Base-by-base conservation (phyloP, 2,329 filamentous ascomycete species). In the Meredithiella fracta region DNA sequence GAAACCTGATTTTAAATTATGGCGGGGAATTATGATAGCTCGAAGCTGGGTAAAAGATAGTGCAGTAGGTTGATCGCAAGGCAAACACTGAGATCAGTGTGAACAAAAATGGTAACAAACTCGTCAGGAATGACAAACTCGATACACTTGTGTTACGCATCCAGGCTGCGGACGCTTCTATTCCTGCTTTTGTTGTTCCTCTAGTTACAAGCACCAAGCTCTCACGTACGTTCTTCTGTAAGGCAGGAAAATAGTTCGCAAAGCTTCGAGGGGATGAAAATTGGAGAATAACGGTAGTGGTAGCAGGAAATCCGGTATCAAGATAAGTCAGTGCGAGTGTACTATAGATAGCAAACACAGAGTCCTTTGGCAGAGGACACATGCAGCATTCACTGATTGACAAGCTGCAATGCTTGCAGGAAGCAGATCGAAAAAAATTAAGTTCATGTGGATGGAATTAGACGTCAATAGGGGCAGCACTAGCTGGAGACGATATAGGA, bases 1-100 rank as follows among this genome's bases (percentile, higher is more conserved):
- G 54, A 54, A 60, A 58, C 54, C 56, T 59, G 60, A 59, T 61
- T 57, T 60, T 7, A 42, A 6, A 37, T 29, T 29, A 11, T 34
- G 29, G 29, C 11, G 29, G 29, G 29, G 5, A 34, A 34, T 34
- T 34, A 11, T 11, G 11, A 34, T 44, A 26, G 7, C n/a, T 20
- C 38, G 8, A 22, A 20, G 40, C 15, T 51, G 29, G 49, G 6
- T 17, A 34, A n/a, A 51, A 38, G 9, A 51, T 22, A n/a, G 40
- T 8, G 5, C 7, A n/a, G 40, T 3, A n/a, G 20, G 15, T n/a
- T n/a, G 40, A 42, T 42, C 6, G 17, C 38, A 42, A 42, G 38
- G 38, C 5, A 5, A 42, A n/a, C 14, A 20, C 4, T 15, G 38
- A 6, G 15, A n/a, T 5, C 11, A 42, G 15, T 7, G 38, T n/a